Percentiles rank a stretch among this genome's conserved stretches.
phyloP scores from a whole-genome alignment of 2,329 filamentous ascomycete genomes.

The Botrytis galanthina region DNA sequence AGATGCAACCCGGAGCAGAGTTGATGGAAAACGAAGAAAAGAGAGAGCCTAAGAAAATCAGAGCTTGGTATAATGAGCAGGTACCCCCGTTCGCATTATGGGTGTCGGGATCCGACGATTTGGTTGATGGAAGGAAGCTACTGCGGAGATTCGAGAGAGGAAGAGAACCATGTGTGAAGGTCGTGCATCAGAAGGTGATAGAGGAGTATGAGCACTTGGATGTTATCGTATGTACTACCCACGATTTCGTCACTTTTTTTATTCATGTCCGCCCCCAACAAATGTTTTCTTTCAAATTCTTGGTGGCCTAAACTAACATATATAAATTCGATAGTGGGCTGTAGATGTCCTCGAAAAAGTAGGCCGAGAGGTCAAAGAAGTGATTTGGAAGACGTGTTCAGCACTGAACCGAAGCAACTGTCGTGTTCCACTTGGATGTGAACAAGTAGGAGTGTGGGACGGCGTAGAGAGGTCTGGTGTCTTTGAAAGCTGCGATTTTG shows the following conservation, averaged over 20 bases:
- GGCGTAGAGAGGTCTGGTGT: conserved; percentile 23
- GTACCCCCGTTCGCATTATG: conserved; percentile 84
- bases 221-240: conserved; percentile 55
- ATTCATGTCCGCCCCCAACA: too few relatives aligned
- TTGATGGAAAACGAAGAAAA: conserved; percentile 8
- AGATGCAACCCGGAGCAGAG: conserved; percentile 40
- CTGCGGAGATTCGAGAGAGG: conserved; percentile 72
- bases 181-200: conserved; percentile 81
- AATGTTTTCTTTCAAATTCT: background rate
- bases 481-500: conserved; percentile 30
- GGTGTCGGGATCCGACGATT: conserved; percentile 77
- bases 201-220: conserved; percentile 91
- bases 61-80: conserved; percentile 78
- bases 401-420: conserved; percentile 31
- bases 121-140: conserved; percentile 78
- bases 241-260: too few relatives aligned
- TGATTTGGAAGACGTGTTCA: conserved; percentile 75
- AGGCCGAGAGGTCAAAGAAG: conserved; percentile 74
- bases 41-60: conserved; percentile 46
- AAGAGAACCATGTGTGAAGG: conserved; percentile 73
- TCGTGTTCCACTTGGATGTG: conserved; percentile 35
- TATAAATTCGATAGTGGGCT: conserved; percentile 58
- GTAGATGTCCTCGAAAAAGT: conserved; percentile 84
- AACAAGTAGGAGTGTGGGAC: conserved; percentile 33
- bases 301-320: background rate